Conservation (phyloP, 768 basidiomycete species). For the Mycena rebaudengoi region DNA sequence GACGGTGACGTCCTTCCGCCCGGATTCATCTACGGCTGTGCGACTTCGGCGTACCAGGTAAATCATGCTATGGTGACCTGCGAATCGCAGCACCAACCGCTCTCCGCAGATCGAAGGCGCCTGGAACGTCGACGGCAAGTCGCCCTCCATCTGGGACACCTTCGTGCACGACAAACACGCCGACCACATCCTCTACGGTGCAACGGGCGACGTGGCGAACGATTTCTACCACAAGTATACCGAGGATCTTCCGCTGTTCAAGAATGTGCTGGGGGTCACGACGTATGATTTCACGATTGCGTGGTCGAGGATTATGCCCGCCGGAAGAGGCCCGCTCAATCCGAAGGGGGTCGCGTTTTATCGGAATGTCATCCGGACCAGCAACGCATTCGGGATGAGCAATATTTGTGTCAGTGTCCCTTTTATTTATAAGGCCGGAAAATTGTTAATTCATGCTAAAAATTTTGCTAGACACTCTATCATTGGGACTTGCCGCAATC, state of each 20-base stretch:
- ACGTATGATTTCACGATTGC: slow-evolving; percentile 61
- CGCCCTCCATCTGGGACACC: slow-evolving; percentile 58
- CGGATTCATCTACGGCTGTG: slow-evolving; percentile 25
- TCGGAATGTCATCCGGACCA: slow-evolving; percentile 51
- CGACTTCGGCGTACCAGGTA: slow-evolving; percentile 25
- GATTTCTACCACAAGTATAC: slow-evolving; percentile 54
- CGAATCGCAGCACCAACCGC: neutral
- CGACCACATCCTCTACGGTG: slow-evolving; percentile 50
- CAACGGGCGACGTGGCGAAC: slow-evolving; percentile 54
- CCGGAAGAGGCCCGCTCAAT: slow-evolving; percentile 56
- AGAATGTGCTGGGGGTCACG: slow-evolving; percentile 52
- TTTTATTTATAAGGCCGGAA: neutral
- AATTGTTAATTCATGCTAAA: too few species aligned
- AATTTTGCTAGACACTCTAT: slow-evolving; percentile 58
- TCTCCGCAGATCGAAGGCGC: slow-evolving; percentile 67
- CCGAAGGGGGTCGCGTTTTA: slow-evolving; percentile 56
- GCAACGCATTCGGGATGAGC: slow-evolving; percentile 52
- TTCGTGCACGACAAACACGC: slow-evolving; percentile 50
- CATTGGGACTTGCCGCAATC: slow-evolving; percentile 65
- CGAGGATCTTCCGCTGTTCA: slow-evolving; percentile 54
- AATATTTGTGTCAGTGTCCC: slow-evolving; percentile 49
- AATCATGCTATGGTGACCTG: neutral
- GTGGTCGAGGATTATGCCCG: slow-evolving; percentile 64
- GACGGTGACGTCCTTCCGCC: slow-evolving; percentile 18
- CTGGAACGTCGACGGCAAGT: slow-evolving; percentile 43